Percentiles rank a stretch among this genome's conserved stretches.
Conservation (phyloP, 805 yeast species). For the Metschnikowia henanensis region DNA sequence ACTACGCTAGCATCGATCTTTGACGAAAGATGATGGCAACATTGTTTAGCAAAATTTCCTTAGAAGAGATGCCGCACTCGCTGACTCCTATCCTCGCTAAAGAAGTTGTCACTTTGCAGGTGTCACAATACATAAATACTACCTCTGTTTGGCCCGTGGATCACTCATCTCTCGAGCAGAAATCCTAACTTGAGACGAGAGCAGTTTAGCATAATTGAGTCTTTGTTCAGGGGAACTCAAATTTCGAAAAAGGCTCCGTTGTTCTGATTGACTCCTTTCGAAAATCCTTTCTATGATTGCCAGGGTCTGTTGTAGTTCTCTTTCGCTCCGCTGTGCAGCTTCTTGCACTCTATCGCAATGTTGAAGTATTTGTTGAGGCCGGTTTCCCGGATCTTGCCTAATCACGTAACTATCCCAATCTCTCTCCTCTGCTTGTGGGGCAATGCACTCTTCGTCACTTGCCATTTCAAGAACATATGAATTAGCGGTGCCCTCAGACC, state of each 20-base stretch:
- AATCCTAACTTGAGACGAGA: not conserved
- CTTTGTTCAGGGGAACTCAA: not conserved
- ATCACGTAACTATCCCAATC: not conserved
- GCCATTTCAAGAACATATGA: not conserved
- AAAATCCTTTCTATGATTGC: not conserved
- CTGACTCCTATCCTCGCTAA: not conserved
- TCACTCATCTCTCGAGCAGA: not conserved
- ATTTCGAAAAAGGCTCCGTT: not conserved
- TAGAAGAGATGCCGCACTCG: not conserved
- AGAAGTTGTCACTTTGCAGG: not conserved
- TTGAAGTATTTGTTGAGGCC: not conserved
- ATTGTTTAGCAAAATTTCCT: not conserved
- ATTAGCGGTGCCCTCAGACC: not conserved
- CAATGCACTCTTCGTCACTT: not conserved
- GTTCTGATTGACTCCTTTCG: not conserved
- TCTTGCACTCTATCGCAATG: not conserved
- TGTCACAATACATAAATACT: not conserved
- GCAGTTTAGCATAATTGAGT: not conserved
- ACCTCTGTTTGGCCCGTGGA: not conserved
- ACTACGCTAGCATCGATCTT: not conserved
- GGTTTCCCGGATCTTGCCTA: too few species aligned
- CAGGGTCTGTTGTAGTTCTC: not conserved
- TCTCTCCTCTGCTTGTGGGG: constrained; percentile 1
- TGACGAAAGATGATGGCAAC: not conserved
- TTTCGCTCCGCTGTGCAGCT: not conserved